Conservation (phyloP, 1,284 basidiomycete species). For the Leccinum colubrinum region DNA sequence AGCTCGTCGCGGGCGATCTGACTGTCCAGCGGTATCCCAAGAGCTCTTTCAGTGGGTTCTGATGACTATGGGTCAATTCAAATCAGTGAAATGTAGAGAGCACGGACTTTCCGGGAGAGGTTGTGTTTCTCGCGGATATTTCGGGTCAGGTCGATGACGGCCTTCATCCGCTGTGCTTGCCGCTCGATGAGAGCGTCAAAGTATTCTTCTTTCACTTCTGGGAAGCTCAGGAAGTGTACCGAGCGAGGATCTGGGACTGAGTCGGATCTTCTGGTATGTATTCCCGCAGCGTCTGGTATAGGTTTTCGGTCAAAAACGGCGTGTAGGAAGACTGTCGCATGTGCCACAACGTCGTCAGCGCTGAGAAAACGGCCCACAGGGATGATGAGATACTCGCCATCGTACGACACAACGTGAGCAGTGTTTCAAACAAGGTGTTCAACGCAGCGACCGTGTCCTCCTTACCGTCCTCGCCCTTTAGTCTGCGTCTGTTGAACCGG, state of each 20-base stretch:
- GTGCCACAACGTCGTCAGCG: constrained; percentile 14
- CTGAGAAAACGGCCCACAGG: constrained; percentile 3
- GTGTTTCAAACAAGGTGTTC: constrained; percentile 94
- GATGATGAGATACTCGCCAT: constrained; percentile 59
- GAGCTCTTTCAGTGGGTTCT: constrained; percentile 88
- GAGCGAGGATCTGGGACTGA: constrained; percentile 81
- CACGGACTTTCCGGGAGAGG: constrained; percentile 81
- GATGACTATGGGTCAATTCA: constrained; percentile 7
- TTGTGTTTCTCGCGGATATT: constrained; percentile 88
- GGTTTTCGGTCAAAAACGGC: constrained; percentile 95
- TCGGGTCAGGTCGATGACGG: constrained; percentile 91
- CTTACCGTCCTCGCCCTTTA: constrained; percentile 94
- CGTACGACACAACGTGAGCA: constrained; percentile 93
- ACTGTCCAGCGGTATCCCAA: background rate
- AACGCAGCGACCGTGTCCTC: constrained; percentile 90
- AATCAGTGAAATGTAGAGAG: background rate
- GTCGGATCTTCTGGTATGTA: constrained; percentile 78
- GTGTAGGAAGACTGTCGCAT: constrained; percentile 87
- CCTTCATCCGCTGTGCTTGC: constrained; percentile 92
- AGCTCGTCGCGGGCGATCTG: too few species aligned
- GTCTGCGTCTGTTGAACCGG: constrained; percentile 93
- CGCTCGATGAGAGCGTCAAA: constrained; percentile 96
- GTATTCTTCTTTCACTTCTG: constrained; percentile 91
- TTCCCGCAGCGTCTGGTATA: constrained; percentile 88
- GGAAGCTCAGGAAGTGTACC: constrained; percentile 95